phyloP scores from a whole-genome alignment of 202 grass and related monocot genomes.

The Elaeis oleifera region DNA sequence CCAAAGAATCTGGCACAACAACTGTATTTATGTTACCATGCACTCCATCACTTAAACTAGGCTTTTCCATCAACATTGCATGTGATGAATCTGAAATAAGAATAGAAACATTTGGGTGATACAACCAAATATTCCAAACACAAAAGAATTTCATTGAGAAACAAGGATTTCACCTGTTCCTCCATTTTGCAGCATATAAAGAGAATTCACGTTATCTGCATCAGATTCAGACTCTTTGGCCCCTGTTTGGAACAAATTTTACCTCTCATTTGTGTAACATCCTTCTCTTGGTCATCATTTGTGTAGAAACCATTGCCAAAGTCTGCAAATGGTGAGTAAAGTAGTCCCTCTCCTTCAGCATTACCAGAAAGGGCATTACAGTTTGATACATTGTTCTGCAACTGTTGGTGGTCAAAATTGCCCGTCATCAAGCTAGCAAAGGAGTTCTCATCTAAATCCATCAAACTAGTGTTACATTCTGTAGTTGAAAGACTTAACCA shows the following conservation, averaged over 20 bases:
- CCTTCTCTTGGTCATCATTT: slow-evolving; percentile 17
- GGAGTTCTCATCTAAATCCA: slow-evolving; percentile 14
- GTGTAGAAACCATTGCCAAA: slow-evolving; percentile 25
- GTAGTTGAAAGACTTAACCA: slow-evolving; percentile 2
- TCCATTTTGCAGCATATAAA: slow-evolving; percentile 11
- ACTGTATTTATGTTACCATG: slow-evolving; percentile 13
- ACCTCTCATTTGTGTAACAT: slow-evolving; percentile 23
- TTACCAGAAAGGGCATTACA: slow-evolving; percentile 9
- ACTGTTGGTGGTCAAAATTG: slow-evolving; percentile 28
- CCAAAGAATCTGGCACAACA: slow-evolving; percentile 22
- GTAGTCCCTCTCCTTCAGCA: slow-evolving; percentile 24
- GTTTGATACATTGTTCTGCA: slow-evolving; percentile 24
- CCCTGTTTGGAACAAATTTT: slow-evolving; percentile 19
- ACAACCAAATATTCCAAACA: slow-evolving; percentile 8
- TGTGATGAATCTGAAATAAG: slow-evolving; percentile 32
- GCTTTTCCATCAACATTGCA: slow-evolving; percentile 32
- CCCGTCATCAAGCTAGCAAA: slow-evolving; percentile 16
- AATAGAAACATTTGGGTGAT: slow-evolving; percentile 3
- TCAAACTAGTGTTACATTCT: background rate
- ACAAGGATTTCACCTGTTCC: too few relatives aligned
- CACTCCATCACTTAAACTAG: slow-evolving; percentile 37
- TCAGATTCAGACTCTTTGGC: slow-evolving; percentile 24
- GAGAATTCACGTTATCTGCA: slow-evolving; percentile 24
- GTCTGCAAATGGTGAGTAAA: slow-evolving; percentile 13
- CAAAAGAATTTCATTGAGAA: slow-evolving; percentile 11